Percentiles rank a stretch among this genome's conserved stretches.
Evolutionary conservation across 2,329 filamentous ascomycete genomes (phyloP).

Genomic region (Onygenales sp.): DNA sequence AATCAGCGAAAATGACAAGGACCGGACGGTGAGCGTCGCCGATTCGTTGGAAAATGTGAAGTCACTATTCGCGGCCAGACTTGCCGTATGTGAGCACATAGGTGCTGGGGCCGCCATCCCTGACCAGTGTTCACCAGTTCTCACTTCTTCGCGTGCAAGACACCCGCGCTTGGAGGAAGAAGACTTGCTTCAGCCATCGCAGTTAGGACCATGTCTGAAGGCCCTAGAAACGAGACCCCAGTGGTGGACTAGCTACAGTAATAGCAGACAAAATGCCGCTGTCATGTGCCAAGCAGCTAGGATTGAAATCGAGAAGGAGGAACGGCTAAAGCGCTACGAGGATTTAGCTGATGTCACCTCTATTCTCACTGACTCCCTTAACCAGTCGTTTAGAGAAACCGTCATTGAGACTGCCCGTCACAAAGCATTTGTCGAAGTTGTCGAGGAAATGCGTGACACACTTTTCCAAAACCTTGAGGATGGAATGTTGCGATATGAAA

Average conservation of each 20-base stretch:
- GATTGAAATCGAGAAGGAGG: conserved; percentile 46
- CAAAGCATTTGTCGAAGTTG: conserved; percentile 22
- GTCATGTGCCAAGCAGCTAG: conserved; percentile 54
- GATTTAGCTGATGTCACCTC: conserved; percentile 27
- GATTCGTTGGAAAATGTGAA: conserved; percentile 36
- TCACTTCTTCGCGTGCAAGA: conserved; percentile 24
- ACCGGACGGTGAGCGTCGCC: conserved; percentile 16
- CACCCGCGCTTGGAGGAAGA: conserved; percentile 7
- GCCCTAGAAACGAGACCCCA: conserved; percentile 46
- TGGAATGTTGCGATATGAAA: conserved; percentile 17
- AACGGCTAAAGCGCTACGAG: conserved; percentile 31
- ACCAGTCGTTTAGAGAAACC: conserved; percentile 23
- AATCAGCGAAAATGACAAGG: conserved; percentile 29
- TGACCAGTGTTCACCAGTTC: conserved; percentile 40
- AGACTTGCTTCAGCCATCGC: conserved; percentile 14
- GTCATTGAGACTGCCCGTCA: conserved; percentile 21
- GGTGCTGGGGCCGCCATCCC: conserved; percentile 44
- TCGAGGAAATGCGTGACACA: conserved; percentile 21
- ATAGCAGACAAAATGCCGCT: conserved; percentile 51
- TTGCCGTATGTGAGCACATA: conserved; percentile 54
- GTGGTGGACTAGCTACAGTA: conserved; percentile 57
- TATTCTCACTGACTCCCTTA: conserved; percentile 26
- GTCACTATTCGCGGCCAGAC: conserved; percentile 51
- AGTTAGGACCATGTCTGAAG: conserved; percentile 43
- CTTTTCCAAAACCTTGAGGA: conserved; percentile 23